Conservation (phyloP, 306 rosid species). For the Crataegus laevigata region DNA sequence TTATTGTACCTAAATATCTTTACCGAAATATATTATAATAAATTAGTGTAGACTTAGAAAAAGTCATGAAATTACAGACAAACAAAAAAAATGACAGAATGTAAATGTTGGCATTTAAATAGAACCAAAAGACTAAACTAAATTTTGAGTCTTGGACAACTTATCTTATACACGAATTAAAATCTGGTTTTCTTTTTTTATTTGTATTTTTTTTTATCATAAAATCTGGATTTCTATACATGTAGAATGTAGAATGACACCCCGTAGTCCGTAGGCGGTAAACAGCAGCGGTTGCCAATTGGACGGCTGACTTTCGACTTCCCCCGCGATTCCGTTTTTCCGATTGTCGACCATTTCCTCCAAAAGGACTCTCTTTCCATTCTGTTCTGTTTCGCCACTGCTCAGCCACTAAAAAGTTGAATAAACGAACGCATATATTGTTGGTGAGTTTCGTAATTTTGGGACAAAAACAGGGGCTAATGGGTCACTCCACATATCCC, state of each 20-base stretch:
- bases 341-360: neutral
- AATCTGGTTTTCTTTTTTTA: too few species aligned
- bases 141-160: too few species aligned
- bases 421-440: neutral
- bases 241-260: neutral
- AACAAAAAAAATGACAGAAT: too few species aligned
- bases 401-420: neutral
- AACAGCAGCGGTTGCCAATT: neutral
- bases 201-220: too few species aligned
- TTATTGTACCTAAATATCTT: too few species aligned
- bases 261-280: neutral
- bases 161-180: too few species aligned
- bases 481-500: constrained; percentile 4
- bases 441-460: constrained; percentile 22
- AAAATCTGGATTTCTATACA: too few species aligned
- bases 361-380: neutral
- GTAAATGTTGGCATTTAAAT: too few species aligned
- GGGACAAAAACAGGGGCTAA: neutral
- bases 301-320: constrained; percentile 11
- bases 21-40: too few species aligned
- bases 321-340: constrained; percentile 8
- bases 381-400: neutral
- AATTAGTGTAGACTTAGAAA: too few species aligned
- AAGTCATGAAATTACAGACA: too few species aligned
- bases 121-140: too few species aligned